phyloP scores from a whole-genome alignment of 148 eudicot genomes.

The Hydrangea macrophylla region DNA sequence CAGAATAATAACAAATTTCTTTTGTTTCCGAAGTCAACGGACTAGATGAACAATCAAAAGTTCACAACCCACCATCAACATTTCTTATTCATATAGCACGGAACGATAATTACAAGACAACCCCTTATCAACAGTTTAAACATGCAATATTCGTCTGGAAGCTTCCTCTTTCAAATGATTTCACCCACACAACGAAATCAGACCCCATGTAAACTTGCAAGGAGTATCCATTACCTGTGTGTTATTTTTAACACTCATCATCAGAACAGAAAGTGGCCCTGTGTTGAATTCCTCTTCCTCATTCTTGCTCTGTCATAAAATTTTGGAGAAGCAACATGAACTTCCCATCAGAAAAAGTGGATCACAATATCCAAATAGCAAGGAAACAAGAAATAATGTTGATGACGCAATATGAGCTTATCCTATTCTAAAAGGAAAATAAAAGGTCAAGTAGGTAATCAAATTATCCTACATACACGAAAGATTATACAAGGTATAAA shows the following conservation, averaged over 20 bases:
- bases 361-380: not conserved
- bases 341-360: not conserved
- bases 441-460: too few species aligned
- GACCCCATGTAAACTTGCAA: not conserved
- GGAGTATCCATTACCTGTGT: constrained; percentile 53
- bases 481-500: too few species aligned
- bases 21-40: too few species aligned
- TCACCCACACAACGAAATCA: not conserved
- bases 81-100: too few species aligned
- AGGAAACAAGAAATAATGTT: not conserved
- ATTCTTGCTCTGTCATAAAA: constrained; percentile 56
- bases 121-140: not conserved
- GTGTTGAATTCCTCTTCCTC: constrained; percentile 96
- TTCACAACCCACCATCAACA: too few species aligned
- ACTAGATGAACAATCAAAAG: too few species aligned
- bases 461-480: too few species aligned
- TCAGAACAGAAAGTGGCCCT: constrained; percentile 85
- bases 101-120: too few species aligned
- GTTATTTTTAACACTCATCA: constrained; percentile 91
- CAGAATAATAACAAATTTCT: too few species aligned
- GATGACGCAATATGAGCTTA: not conserved
- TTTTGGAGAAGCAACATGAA: not conserved
- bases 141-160: not conserved
- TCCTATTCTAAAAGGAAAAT: too few species aligned
- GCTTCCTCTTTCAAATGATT: constrained; percentile 8